Evolutionary conservation across 2,329 filamentous ascomycete genomes (phyloP).

Genomic region (Lachnellula willkommii): DNA sequence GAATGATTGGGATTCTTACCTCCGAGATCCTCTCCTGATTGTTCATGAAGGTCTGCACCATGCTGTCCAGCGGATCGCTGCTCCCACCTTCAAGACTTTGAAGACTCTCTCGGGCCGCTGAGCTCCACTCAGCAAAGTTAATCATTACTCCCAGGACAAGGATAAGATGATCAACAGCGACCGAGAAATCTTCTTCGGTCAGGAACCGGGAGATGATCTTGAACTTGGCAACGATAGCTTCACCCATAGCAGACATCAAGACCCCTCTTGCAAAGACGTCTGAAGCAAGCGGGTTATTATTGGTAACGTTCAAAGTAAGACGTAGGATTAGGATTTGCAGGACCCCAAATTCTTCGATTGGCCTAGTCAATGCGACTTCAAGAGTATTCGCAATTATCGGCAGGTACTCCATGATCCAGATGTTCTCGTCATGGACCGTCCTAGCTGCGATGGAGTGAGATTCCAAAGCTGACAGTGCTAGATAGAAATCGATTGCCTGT

Average conservation of each 20-base stretch:
- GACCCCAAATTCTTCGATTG: conserved; percentile 34
- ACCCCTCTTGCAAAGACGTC: conserved; percentile 60
- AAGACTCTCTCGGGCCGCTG: conserved; percentile 50
- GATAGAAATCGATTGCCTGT: conserved; percentile 34
- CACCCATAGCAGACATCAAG: conserved; percentile 45
- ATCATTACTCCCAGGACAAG: conserved; percentile 78
- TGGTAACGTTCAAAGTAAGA: conserved; percentile 79
- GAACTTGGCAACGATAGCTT: conserved; percentile 49
- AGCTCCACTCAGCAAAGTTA: conserved; percentile 78
- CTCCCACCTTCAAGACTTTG: conserved; percentile 35
- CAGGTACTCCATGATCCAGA: conserved; percentile 47
- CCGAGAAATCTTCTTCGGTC: conserved; percentile 44
- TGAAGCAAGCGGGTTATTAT: conserved; percentile 68
- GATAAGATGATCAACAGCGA: conserved; percentile 64
- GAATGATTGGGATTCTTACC: conserved; percentile 44
- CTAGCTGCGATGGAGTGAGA: conserved; percentile 46
- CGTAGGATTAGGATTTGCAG: conserved; percentile 43
- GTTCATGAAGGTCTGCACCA: conserved; percentile 63
- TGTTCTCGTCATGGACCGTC: conserved; percentile 37
- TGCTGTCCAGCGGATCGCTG: conserved; percentile 47
- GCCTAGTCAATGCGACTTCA: conserved; percentile 33
- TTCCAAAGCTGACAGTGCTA: conserved; percentile 49
- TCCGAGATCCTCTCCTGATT: conserved; percentile 61
- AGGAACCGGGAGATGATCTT: conserved; percentile 43
- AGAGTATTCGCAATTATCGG: conserved; percentile 47